Base-by-base conservation (phyloP, 345 rosid genomes). In the Gossypioides kirkii region DNA sequence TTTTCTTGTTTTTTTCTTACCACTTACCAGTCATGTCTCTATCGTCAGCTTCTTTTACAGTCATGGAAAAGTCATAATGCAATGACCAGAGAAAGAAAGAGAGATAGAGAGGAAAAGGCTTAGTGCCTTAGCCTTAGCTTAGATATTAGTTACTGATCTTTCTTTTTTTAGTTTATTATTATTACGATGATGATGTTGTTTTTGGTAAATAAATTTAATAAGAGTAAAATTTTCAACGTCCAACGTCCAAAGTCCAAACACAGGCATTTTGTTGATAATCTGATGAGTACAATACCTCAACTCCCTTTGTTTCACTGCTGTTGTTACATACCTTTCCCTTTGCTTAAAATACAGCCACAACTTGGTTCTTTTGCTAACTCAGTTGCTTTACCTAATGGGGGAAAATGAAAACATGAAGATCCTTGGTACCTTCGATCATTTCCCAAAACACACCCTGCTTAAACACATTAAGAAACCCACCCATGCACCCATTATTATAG, bases 21-120 rank as follows among this genome's bases (percentile, higher is more conserved):
- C 56, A 52, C 56, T 20, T 62, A 72, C 70, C 72, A 77, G 89
- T 77, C 82, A 81, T 59, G 88, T 88, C 89, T 82, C 87, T 81
- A 83, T 86, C 85, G 76, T 76, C 72, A 63, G 76, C 41, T 70
- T 71, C 80, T 81, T 84, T 78, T 77, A 74, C 86, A 80, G 87
- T 86, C 86, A 82, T 85, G 74, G 72, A 77, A 73, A 76, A 72
- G 87, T 83, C 84, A 73, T 67, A 60, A 53, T 75, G 75, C 65
- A 61, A 77, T 53, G 74, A 69, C 72, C 74, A 41, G 25, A 67
- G 41, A 54, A 67, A 63, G 77, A 12, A 69, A 61, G 41, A 62
- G 50, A 18, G 28, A 10, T 2, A 12, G 61, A 13, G 61, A 14
- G 18, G 55, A 17, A 8, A 14, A 36, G 38, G 55, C 7, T 22